Evolutionary conservation across 2,329 filamentous ascomycete genomes (phyloP).

Genomic region (Keithomyces neogunnii): DNA sequence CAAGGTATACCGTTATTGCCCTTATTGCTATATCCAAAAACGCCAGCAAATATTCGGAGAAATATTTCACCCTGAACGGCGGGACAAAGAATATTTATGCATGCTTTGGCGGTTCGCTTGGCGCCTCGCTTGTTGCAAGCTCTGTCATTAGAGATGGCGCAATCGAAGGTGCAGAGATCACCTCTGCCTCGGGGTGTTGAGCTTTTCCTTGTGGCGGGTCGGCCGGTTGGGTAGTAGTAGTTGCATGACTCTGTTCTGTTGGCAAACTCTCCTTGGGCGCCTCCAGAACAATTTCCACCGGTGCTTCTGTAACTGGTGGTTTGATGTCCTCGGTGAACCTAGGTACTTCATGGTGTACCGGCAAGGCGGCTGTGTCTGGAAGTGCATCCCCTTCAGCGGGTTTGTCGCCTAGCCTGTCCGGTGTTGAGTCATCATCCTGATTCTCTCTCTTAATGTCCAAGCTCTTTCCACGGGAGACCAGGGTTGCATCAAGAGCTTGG

Average conservation of each 20-base stretch:
- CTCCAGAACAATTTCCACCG: conserved; percentile 1
- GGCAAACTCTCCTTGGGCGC: background rate
- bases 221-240: background rate
- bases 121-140: background rate
- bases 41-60: background rate
- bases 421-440: conserved; percentile 12
- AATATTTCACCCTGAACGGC: background rate
- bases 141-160: background rate
- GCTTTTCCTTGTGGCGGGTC: background rate
- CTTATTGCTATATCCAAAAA: background rate
- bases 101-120: background rate
- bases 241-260: background rate
- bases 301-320: background rate
- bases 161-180: background rate
- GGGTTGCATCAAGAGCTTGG: conserved; percentile 17
- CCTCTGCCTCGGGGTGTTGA: background rate
- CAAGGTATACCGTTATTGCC: background rate
- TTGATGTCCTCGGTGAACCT: background rate
- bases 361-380: background rate
- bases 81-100: background rate
- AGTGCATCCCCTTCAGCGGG: background rate
- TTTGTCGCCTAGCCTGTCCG: conserved; percentile 3
- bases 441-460: conserved; percentile 36
- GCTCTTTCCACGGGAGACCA: conserved; percentile 36
- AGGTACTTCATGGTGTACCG: background rate